Percentiles rank a stretch among this genome's conserved stretches.
phyloP scores from a whole-genome alignment of 2,329 filamentous ascomycete genomes.

The Thelonectria olida region DNA sequence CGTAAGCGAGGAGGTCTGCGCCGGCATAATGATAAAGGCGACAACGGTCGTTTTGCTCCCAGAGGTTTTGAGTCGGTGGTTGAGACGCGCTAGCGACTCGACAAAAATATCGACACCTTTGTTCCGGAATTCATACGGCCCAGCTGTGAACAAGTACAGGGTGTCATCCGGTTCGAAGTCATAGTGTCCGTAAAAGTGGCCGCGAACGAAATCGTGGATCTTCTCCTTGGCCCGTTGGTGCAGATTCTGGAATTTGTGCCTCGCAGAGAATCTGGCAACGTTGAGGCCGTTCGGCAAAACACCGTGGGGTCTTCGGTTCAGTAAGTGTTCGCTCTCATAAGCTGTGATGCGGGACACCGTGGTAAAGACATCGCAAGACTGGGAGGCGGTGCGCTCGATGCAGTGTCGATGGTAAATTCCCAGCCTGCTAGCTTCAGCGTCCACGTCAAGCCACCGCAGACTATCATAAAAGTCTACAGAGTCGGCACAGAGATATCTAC shows the following conservation, averaged over 20 bases:
- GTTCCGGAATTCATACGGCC: slow-evolving; percentile 96
- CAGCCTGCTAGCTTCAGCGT: slow-evolving; percentile 95
- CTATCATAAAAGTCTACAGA: slow-evolving; percentile 99
- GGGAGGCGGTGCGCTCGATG: slow-evolving; percentile 92
- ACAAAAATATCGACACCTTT: slow-evolving; percentile 99
- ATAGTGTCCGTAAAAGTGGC: slow-evolving; percentile 98
- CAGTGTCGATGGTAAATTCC: slow-evolving; percentile 99
- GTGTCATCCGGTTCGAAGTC: slow-evolving; percentile 98
- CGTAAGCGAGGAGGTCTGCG: slow-evolving; percentile 92
- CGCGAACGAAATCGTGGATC: slow-evolving; percentile 97
- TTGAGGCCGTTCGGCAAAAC: slow-evolving; percentile 97
- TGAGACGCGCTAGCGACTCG: slow-evolving; percentile 91
- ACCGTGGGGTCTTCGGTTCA: slow-evolving; percentile 97
- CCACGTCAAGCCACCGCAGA: slow-evolving; percentile 94
- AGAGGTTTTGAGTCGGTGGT: slow-evolving; percentile 86
- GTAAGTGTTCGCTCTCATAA: slow-evolving; percentile 95
- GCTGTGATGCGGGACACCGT: slow-evolving; percentile 99
- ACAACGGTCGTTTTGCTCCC: slow-evolving; percentile 95
- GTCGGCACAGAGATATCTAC: slow-evolving; percentile 94
- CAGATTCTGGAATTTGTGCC: slow-evolving; percentile 98
- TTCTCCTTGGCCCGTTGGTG: slow-evolving; percentile 97
- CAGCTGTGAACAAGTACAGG: slow-evolving; percentile 96
- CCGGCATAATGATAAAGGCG: slow-evolving; percentile 98
- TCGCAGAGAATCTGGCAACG: slow-evolving; percentile 95
- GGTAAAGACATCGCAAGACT: slow-evolving; percentile 95